phyloP scores from a whole-genome alignment of 345 rosid species.

The Lepidium sativum region DNA sequence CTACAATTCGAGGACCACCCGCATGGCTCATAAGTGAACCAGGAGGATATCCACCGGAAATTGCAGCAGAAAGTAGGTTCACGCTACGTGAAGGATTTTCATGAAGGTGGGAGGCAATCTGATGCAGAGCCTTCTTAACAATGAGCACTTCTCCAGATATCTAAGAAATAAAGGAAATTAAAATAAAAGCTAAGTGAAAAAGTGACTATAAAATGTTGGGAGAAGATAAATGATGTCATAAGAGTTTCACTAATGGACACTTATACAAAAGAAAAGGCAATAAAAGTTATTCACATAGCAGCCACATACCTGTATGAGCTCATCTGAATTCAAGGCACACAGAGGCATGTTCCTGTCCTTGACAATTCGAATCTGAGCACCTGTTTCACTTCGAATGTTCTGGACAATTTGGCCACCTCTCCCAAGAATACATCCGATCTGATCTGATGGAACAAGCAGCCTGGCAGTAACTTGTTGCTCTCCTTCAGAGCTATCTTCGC shows the following conservation, averaged over 20 bases:
- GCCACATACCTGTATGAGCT: slow-evolving; percentile 77
- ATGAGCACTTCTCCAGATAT: slow-evolving; percentile 72
- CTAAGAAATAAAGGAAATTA: slow-evolving; percentile 27
- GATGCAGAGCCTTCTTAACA: slow-evolving; percentile 73
- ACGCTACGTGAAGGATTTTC: slow-evolving; percentile 90
- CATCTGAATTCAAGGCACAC: slow-evolving; percentile 79
- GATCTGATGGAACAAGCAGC: slow-evolving; percentile 94
- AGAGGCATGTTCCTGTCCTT: slow-evolving; percentile 84
- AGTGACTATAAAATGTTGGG: neutral
- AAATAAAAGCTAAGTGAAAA: neutral
- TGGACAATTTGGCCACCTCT: slow-evolving; percentile 94
- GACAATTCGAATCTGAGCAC: slow-evolving; percentile 85
- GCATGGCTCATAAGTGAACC: slow-evolving; percentile 53
- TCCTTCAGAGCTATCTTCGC: slow-evolving; percentile 54
- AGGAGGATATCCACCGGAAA: slow-evolving; percentile 43
- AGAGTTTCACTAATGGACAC: neutral
- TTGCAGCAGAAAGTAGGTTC: slow-evolving; percentile 66
- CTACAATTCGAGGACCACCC: slow-evolving; percentile 61
- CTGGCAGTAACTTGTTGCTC: slow-evolving; percentile 58
- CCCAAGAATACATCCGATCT: slow-evolving; percentile 94
- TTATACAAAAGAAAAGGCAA: neutral
- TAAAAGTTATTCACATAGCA: neutral
- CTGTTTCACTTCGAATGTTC: slow-evolving; percentile 74
- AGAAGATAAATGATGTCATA: neutral
- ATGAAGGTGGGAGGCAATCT: slow-evolving; percentile 79